These are phyloP conservation scores for Forsythia suspensa DNA, from an alignment of 257 asterid species.

Conservation along the genomic window DNA sequence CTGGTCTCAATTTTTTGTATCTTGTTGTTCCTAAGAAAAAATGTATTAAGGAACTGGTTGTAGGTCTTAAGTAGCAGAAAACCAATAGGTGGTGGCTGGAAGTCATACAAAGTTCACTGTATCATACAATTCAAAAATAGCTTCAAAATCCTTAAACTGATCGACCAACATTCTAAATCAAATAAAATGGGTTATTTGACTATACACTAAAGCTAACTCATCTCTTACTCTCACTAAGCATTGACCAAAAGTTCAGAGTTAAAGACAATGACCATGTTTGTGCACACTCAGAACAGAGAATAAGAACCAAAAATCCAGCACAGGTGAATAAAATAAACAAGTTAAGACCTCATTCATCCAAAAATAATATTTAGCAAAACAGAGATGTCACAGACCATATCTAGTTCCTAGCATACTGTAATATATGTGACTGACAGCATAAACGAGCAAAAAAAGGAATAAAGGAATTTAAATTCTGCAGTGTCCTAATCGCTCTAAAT, in stretches of 20 bases:
- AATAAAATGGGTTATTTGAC: neutral
- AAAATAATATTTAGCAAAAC: neutral
- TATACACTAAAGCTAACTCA: conserved; percentile 1
- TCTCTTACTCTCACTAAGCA: neutral
- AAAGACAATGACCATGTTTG: neutral
- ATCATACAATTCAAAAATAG: neutral
- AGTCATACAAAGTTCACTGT: neutral
- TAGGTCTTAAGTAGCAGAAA: neutral
- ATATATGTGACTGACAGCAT: neutral
- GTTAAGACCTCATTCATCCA: neutral
- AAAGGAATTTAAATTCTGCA: neutral
- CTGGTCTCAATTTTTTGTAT: neutral
- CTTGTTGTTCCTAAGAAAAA: neutral
- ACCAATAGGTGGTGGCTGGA: neutral
- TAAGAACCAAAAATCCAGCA: neutral
- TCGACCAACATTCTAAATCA: neutral
- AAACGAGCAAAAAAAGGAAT: neutral
- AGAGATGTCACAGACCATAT: neutral
- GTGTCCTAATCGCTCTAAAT: neutral
- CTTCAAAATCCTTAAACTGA: neutral
- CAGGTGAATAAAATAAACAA: neutral
- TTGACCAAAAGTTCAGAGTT: neutral
- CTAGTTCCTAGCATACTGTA: neutral
- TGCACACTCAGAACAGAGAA: neutral
- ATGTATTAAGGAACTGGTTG: neutral